Evolutionary conservation across 208 protist genomes (phyloP).

Genomic region (Leishmania major): DNA sequence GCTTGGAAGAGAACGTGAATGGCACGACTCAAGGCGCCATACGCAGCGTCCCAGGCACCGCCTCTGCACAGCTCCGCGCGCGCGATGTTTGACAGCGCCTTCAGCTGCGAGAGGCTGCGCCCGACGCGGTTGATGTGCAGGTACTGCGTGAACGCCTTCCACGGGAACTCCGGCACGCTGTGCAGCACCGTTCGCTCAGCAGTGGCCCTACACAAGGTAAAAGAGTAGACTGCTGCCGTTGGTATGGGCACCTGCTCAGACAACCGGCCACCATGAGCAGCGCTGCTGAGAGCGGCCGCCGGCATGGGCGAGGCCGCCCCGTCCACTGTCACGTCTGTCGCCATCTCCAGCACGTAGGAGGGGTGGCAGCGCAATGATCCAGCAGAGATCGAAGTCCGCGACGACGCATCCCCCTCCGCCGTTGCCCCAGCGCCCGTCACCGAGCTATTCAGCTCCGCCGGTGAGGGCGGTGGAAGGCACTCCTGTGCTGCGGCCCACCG

Average conservation of each 20-base stretch:
- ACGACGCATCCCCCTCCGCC: background rate
- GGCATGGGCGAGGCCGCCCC: background rate
- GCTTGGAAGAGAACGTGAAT: slow-evolving; percentile 35
- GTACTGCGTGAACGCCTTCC: slow-evolving; percentile 26
- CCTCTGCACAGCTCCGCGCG: slow-evolving; percentile 22
- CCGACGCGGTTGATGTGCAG: slow-evolving; percentile 36
- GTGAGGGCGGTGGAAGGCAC: slow-evolving; percentile 25
- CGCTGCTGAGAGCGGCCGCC: background rate
- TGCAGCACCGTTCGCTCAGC: slow-evolving; percentile 25
- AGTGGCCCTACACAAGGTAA: slow-evolving; percentile 28
- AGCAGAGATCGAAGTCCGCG: background rate
- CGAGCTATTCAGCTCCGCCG: slow-evolving; percentile 19
- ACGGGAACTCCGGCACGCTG: slow-evolving; percentile 18
- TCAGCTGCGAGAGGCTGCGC: slow-evolving; percentile 15
- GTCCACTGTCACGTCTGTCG: slow-evolving; percentile 6
- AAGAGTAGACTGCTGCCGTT: background rate
- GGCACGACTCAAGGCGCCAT: slow-evolving; percentile 25
- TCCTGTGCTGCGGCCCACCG: slow-evolving; percentile 1
- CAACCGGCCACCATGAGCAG: background rate
- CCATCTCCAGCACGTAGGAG: slow-evolving; percentile 7
- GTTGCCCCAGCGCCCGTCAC: background rate
- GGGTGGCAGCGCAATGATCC: slow-evolving; percentile 6
- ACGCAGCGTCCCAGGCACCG: slow-evolving; percentile 19
- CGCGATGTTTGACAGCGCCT: slow-evolving; percentile 12
- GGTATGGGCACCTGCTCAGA: background rate